Evolutionary conservation across 495 filamentous ascomycete species (phyloP).

Genomic region (Venustampulla echinocandica): DNA sequence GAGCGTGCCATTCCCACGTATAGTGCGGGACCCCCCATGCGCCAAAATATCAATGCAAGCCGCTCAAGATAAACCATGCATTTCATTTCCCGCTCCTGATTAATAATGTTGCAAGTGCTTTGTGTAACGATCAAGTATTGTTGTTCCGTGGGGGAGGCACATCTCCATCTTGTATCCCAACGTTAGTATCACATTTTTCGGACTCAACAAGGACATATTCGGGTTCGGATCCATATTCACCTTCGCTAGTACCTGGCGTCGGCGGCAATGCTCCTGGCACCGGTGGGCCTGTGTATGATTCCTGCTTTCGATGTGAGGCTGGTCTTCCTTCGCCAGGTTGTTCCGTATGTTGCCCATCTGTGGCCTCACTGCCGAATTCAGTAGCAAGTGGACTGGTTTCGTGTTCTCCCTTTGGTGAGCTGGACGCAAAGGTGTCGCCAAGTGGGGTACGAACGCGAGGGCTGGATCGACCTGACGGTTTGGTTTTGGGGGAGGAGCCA

Average conservation of each 20-base stretch:
- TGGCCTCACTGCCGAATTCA: constrained; percentile 22
- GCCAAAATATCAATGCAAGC: constrained; percentile 6
- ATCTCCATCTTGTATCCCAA: constrained; percentile 17
- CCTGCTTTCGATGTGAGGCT: constrained; percentile 6
- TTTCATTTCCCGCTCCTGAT: not conserved
- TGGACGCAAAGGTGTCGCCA: constrained; percentile 26
- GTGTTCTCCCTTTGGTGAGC: constrained; percentile 10
- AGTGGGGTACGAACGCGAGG: constrained; percentile 26
- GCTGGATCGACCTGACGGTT: constrained; percentile 13
- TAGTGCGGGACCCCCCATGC: constrained; percentile 3
- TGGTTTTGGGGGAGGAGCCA: constrained; percentile 14
- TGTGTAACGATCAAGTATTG: too few species aligned
- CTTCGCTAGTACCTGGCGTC: constrained; percentile 49
- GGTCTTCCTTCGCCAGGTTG: not conserved
- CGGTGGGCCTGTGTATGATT: constrained; percentile 30
- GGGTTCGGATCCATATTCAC: constrained; percentile 33
- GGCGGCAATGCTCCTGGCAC: constrained; percentile 43
- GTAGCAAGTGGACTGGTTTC: constrained; percentile 19
- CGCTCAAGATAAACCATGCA: not conserved
- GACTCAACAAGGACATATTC: constrained; percentile 20
- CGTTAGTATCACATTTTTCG: constrained; percentile 17
- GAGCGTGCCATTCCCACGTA: constrained; percentile 3
- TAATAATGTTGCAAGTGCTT: too few species aligned
- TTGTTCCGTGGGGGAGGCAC: too few species aligned
- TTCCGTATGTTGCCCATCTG: constrained; percentile 20